phyloP scores from a whole-genome alignment of 164 flowering plant genomes.

The Dillenia suffruticosa region DNA sequence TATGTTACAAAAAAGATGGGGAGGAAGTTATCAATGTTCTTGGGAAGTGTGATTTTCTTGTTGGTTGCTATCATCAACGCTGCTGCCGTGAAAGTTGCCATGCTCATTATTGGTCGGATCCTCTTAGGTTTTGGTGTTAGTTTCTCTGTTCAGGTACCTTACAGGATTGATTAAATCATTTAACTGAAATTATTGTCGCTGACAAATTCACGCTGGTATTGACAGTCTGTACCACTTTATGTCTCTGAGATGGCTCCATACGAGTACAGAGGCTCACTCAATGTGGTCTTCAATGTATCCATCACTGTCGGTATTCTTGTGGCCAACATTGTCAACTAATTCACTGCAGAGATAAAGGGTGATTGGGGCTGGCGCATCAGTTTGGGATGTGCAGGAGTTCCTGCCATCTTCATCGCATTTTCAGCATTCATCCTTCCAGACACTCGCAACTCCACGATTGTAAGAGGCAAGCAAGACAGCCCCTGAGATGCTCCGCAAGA shows the following conservation, averaged over 20 bases:
- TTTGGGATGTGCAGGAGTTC: constrained; percentile 21
- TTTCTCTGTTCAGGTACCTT: constrained; percentile 32
- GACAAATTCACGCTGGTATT: too few species aligned
- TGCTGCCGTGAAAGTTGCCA: constrained; percentile 16
- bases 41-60: constrained; percentile 20
- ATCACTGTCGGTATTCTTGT: constrained; percentile 27
- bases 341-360: constrained; percentile 13
- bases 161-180: too few species aligned
- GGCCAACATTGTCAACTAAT: constrained; percentile 24
- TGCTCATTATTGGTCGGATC: constrained; percentile 35
- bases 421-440: constrained; percentile 26
- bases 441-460: constrained; percentile 31
- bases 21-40: constrained; percentile 23
- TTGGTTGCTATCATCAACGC: constrained; percentile 28
- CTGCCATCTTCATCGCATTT: constrained; percentile 17
- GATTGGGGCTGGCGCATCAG: constrained; percentile 27
- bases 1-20: constrained; percentile 18
- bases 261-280: constrained; percentile 24
- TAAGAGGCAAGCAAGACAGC: constrained; percentile 12
- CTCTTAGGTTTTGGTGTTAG: constrained; percentile 43
- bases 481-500: neutral
- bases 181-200: too few species aligned
- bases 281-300: constrained; percentile 26
- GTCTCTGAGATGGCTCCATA: constrained; percentile 36
- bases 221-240: constrained; percentile 28